Evolutionary conservation across 2,329 filamentous ascomycete genomes (phyloP).

Genomic region (Fusarium coicis): DNA sequence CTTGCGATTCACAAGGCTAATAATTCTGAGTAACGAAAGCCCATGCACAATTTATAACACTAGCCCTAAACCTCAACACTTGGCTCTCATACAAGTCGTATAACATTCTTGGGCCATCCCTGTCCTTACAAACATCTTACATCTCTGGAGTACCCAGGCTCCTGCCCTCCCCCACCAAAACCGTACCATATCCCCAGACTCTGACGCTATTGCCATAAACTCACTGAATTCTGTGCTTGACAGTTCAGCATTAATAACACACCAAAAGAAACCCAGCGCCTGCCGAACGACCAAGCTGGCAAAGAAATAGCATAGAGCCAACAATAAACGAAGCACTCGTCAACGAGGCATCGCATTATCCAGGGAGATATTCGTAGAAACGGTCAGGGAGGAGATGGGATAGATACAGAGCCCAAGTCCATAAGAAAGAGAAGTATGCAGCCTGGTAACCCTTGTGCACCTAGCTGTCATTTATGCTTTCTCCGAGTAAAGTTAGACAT

Average conservation of each 20-base stretch:
- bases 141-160: not conserved
- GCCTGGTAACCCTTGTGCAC: rapidly evolving
- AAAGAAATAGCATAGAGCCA: not conserved
- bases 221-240: rapidly evolving
- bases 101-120: too few relatives aligned
- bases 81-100: not conserved
- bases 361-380: not conserved
- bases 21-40: too few relatives aligned
- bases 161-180: not conserved
- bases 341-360: not conserved
- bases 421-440: rapidly evolving
- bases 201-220: rapidly evolving
- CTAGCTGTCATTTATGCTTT: not conserved
- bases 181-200: not conserved
- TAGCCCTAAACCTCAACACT: too few relatives aligned
- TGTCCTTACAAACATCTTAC: too few relatives aligned
- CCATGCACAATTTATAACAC: too few relatives aligned
- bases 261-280: not conserved
- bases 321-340: not conserved
- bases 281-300: not conserved
- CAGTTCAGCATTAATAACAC: not conserved
- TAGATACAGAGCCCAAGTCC: too few relatives aligned
- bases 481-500: not conserved
- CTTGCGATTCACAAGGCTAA: too few relatives aligned
- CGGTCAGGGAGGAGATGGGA: too few relatives aligned